Evolutionary conservation across 2,329 filamentous ascomycete species (phyloP), one percentile per base, ranked within the genome.

Genomic region (Ascochyta fabae): DNA sequence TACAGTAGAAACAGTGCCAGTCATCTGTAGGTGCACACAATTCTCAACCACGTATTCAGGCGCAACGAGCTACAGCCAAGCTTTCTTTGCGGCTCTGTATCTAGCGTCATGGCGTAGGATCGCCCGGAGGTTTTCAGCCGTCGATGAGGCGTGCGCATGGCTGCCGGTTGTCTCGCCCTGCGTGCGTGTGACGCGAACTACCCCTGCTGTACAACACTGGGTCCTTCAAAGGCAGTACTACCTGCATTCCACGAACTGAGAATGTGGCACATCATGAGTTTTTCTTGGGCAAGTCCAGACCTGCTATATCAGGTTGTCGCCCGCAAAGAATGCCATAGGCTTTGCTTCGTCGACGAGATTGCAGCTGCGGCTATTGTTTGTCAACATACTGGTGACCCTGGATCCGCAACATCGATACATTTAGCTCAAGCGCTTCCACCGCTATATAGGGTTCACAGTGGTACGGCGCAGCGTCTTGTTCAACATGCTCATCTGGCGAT

Each of bases 131-230:
- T 44, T 50, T 42, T 41, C 10, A 41, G 44, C 29, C 47, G 38
- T 40, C 33, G 15, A 42, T 52, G 34, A 10, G 47, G 53, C 38
- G 29, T 39, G 36, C 46, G 40, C 56, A 47, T 49, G 42, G 47
- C 39, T 38, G 36, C 42, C 26, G 47, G 55, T 35, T 35, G 52
- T 48, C 34, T 53, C 56, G 51, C 34, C 53, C 47, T 59, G 41
- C 36, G 24, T 45, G 33, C 41, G 26, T 41, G 38, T 54, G 40
- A 40, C 40, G 31, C 39, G 16, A 46, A 52, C n/a, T 48, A 15
- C 39, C 39, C 31, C 19, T 53, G 56, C 44, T 39, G 62, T 66
- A 47, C 33, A 43, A 66, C 60, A 40, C 33, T 58, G 44, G 46
- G 35, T 44, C 51, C 29, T 26, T 15, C 29, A 26, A 48, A 13